These are phyloP conservation scores for Backusella australiensis DNA, from an alignment of 192 early-diverging fungal genomes.

Conservation along the genomic window DNA sequence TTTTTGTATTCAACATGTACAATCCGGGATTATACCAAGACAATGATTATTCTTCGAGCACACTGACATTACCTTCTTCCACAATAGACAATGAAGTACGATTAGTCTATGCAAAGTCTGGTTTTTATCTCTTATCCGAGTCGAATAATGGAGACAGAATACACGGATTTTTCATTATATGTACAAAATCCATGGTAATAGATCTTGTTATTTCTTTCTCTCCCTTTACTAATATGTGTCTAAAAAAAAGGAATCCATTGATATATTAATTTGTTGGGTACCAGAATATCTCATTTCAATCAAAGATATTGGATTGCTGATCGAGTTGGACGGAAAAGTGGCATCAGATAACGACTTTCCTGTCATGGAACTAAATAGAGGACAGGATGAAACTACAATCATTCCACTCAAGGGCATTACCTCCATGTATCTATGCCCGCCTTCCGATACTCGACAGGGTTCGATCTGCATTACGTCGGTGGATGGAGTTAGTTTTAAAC, in stretches of 20 bases:
- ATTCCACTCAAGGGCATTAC: constrained; percentile 6
- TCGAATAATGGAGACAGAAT: not conserved
- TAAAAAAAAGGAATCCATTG: not conserved
- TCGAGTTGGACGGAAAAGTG: constrained; percentile 13
- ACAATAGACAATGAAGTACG: not conserved
- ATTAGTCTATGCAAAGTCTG: constrained; percentile 21
- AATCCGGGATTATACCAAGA: not conserved
- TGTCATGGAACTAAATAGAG: constrained; percentile 11
- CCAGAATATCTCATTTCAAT: constrained; percentile 24
- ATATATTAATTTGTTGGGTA: constrained; percentile 19
- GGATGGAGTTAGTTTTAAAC: constrained; percentile 19
- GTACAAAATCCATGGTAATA: not conserved
- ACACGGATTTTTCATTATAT: constrained; percentile 17
- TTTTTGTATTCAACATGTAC: not conserved
- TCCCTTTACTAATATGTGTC: not conserved
- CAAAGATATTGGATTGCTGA: constrained; percentile 5
- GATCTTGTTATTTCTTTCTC: not conserved
- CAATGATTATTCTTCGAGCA: not conserved
- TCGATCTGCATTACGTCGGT: constrained; percentile 20
- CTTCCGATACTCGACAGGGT: constrained; percentile 8
- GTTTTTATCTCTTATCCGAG: constrained; percentile 13
- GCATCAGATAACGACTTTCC: constrained; percentile 13
- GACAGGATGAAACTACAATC: constrained; percentile 1
- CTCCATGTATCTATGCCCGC: constrained; percentile 17
- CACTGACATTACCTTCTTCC: not conserved